These are phyloP conservation scores for Polyplosphaeria fusca DNA, from an alignment of 495 filamentous ascomycete species.

Conservation along the genomic window DNA sequence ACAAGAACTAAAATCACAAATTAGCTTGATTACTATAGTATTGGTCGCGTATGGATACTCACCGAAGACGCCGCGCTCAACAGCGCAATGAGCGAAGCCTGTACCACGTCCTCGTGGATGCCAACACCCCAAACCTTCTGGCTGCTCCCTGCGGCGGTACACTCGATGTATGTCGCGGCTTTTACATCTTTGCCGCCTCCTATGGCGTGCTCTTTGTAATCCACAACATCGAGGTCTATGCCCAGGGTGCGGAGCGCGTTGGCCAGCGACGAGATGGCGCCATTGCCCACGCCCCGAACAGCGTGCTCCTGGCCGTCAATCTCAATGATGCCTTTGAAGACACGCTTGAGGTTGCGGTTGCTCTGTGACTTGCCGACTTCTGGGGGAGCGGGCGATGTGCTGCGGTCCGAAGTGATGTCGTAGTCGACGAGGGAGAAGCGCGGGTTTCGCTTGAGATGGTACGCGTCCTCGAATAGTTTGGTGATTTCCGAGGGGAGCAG, in stretches of 20 bases:
- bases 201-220: conserved; percentile 96
- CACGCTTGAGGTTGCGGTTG: conserved; percentile 72
- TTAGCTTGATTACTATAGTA: too few relatives aligned
- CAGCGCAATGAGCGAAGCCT: conserved; percentile 85
- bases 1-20: conserved; percentile 56
- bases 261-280: conserved; percentile 83
- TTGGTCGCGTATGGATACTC: conserved; percentile 44
- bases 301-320: conserved; percentile 77
- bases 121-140: conserved; percentile 92
- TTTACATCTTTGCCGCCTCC: conserved; percentile 75
- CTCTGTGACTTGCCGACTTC: conserved; percentile 64
- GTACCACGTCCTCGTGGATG: conserved; percentile 91
- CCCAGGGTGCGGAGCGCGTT: conserved; percentile 77
- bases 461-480: conserved; percentile 79
- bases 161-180: conserved; percentile 92
- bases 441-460: conserved; percentile 75
- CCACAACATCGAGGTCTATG: conserved; percentile 84
- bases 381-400: conserved; percentile 66
- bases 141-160: conserved; percentile 64
- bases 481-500: conserved; percentile 80
- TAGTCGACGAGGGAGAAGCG: conserved; percentile 90
- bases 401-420: conserved; percentile 82
- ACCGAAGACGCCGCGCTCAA: conserved; percentile 86
- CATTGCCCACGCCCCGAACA: conserved; percentile 79
- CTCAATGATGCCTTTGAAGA: conserved; percentile 82